Evolutionary conservation across 441 rosid species (phyloP), one percentile per base, ranked within the genome.

Genomic region (Euphorbia corollata): DNA sequence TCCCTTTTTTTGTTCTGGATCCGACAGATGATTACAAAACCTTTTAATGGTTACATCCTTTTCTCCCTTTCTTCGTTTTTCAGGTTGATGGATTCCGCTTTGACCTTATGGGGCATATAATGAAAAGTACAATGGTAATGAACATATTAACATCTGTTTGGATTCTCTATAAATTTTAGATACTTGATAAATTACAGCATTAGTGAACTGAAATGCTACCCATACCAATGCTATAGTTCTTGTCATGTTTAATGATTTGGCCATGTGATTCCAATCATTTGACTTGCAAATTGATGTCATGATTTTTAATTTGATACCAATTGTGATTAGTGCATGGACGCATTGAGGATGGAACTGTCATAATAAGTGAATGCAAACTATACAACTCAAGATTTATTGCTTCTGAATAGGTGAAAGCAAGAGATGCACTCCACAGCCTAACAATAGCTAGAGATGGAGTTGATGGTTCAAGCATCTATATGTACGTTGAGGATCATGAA

Each of bases 61-160:
- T 58, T 24, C 8, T 45, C 38, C n/a, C 34, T 34, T 67, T 67
- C 23, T 79, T 50, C 56, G 73, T 8, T 74, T 84, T 39, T 56
- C 83, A 94, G 97, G 91, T 94, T 75, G 99, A 94, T 76, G 99
- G 99, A 55, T 91, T 91, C 73, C 92, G 97, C 57, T 91, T 89
- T 81, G 98, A 94, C 75, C 97, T 94, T 64, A 94, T 88, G 97
- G 99, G 99, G 64, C 98, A 94, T 79, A 74, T 94, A 71, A 94
- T 91, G 99, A 91, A 85, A 82, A 70, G 69, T 63, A 85, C 98
- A 55, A 89, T 89, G 98, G 98, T 94, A 81, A 81, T 69, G 67
- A 39, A 68, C 75, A 65, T 70, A 70, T 60, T 65, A 65, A 4
- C 24, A 47, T 65, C 59, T 30, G 56, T 60, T 20, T 61, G 58